A percentile compares a stretch with the other conserved stretches of the same genome.
Conservation (phyloP, 805 yeast species). For the Pichia thaimueangensis region DNA sequence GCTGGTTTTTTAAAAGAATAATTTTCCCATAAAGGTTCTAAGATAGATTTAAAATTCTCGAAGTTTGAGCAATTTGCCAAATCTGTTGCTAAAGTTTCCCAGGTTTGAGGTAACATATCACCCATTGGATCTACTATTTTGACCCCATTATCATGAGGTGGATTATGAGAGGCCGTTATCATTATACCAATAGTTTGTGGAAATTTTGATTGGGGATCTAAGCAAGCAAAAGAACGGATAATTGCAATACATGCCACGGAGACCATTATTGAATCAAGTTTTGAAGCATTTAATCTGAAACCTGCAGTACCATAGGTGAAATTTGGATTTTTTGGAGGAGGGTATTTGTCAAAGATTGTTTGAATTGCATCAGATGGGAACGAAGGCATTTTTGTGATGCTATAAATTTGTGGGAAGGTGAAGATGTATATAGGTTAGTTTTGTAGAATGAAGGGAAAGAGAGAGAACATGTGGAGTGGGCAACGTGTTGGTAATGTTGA, state of each 20-base stretch:
- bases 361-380: constrained; percentile 12
- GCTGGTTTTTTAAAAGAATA: constrained; percentile 41
- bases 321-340: constrained; percentile 37
- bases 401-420: too few relatives aligned
- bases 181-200: constrained; percentile 76
- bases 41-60: constrained; percentile 35
- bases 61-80: constrained; percentile 63
- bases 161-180: constrained; percentile 95
- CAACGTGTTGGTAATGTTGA: too few relatives aligned
- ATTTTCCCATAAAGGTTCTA: constrained; percentile 23
- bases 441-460: too few relatives aligned
- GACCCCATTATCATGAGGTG: constrained; percentile 87
- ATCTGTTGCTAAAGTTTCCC: constrained; percentile 80
- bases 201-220: constrained; percentile 30
- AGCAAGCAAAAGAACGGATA: constrained; percentile 66
- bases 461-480: too few relatives aligned
- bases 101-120: constrained; percentile 72
- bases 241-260: constrained; percentile 79
- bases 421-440: too few relatives aligned
- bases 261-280: constrained; percentile 74
- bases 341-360: constrained; percentile 26
- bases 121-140: constrained; percentile 93
- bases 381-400: constrained; percentile 3
- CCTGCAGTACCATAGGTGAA: constrained; percentile 96
- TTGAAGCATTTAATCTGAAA: constrained; percentile 67